These are phyloP conservation scores for Senecio squalidus DNA, from an alignment of 140 eudicot species.

Conservation along the genomic window DNA sequence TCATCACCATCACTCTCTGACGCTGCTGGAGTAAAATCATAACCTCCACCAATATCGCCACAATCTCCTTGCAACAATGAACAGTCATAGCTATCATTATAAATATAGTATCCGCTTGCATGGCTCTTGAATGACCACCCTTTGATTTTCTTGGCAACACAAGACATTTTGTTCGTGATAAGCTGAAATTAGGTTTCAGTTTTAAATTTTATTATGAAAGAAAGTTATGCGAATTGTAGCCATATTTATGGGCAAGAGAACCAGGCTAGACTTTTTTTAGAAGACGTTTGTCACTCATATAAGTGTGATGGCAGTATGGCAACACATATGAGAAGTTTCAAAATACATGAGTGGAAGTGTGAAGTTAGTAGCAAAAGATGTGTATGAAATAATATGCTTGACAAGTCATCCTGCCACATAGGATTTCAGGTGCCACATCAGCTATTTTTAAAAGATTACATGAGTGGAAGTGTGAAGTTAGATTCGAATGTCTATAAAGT, in stretches of 20 bases:
- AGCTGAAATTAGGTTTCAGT: not conserved
- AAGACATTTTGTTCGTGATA: not conserved
- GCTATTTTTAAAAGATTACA: too few species aligned
- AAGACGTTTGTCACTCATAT: too few species aligned
- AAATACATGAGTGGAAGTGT: slow-evolving; percentile 17
- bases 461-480: too few species aligned
- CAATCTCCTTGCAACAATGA: not conserved
- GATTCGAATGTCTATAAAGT: too few species aligned
- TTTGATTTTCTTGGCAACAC: not conserved
- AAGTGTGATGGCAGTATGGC: too few species aligned
- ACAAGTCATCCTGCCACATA: slow-evolving; percentile 21
- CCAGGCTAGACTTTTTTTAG: too few species aligned
- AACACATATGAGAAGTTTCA: too few species aligned
- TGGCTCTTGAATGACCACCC: slow-evolving; percentile 2
- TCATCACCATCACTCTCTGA: slow-evolving; percentile 16
- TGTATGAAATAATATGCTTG: slow-evolving; percentile 3
- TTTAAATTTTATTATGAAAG: not conserved
- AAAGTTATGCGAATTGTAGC: too few species aligned
- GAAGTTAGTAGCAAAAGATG: slow-evolving; percentile 5
- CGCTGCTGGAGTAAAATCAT: not conserved
- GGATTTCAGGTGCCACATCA: slow-evolving; percentile 19
- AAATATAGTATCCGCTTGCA: not conserved
- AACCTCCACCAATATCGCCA: not conserved
- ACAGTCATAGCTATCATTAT: not conserved
- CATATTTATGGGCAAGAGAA: too few species aligned